Percentiles rank a stretch among this genome's conserved stretches.
Evolutionary conservation across 2,329 filamentous ascomycete genomes (phyloP).

Genomic region (Teratosphaeria pseudoeucalypti): DNA sequence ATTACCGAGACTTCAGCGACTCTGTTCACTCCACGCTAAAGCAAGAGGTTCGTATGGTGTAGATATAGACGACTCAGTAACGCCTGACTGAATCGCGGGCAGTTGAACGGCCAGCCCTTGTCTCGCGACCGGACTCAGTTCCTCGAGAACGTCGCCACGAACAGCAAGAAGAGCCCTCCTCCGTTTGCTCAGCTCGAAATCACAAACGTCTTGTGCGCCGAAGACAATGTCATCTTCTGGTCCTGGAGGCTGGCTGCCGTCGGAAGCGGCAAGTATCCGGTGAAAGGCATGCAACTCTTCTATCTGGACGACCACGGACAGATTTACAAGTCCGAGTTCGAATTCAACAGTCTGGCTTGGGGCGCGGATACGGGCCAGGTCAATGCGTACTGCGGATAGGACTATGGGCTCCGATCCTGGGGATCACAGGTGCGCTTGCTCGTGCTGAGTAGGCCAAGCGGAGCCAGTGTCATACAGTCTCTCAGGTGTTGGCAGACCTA

Average conservation of each 20-base stretch:
- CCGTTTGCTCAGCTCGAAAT: background rate
- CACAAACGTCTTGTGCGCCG: background rate
- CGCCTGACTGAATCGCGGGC: background rate
- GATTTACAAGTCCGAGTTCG: slow-evolving; percentile 3
- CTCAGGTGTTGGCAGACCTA: background rate
- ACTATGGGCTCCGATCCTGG: background rate
- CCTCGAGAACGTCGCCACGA: background rate
- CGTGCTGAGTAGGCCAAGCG: background rate
- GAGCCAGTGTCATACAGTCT: background rate
- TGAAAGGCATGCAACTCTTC: slow-evolving; percentile 6
- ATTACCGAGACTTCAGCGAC: slow-evolving; percentile 6
- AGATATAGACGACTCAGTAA: background rate
- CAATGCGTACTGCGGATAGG: background rate
- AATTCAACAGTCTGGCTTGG: slow-evolving; percentile 11
- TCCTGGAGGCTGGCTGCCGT: background rate
- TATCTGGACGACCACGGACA: slow-evolving; percentile 2
- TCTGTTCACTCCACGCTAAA: background rate
- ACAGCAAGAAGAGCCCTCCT: background rate
- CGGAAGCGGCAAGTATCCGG: slow-evolving; percentile 2
- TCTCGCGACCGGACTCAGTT: background rate
- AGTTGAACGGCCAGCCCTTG: background rate
- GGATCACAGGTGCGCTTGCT: background rate
- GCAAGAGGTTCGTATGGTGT: background rate
- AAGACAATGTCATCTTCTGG: background rate
- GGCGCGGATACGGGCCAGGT: slow-evolving; percentile 1